A percentile compares a stretch with the other conserved stretches of the same genome.
Evolutionary conservation across 1,139 yeast species (phyloP).

Genomic region (Arxiozyma telluris): DNA sequence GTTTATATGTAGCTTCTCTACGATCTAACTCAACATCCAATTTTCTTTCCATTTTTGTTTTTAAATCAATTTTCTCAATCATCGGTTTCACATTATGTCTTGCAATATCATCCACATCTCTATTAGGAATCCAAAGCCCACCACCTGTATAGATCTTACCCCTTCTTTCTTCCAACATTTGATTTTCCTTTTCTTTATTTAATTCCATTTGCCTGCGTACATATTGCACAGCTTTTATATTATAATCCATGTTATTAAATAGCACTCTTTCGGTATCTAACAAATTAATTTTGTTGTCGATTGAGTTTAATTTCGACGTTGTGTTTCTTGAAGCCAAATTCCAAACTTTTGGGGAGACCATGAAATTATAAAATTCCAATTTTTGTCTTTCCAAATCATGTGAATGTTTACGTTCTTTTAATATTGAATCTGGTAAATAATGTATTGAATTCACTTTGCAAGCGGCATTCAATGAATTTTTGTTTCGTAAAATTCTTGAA

Average conservation of each 20-base stretch:
- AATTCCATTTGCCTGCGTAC: slow-evolving; percentile 30
- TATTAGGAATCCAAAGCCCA: slow-evolving; percentile 67
- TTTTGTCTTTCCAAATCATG: slow-evolving; percentile 3
- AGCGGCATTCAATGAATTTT: slow-evolving; percentile 7
- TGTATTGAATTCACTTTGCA: slow-evolving; percentile 3
- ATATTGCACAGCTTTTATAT: slow-evolving; percentile 59
- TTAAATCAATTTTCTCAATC: slow-evolving; percentile 42
- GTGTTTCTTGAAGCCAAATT: slow-evolving; percentile 4
- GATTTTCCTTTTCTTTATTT: slow-evolving; percentile 9
- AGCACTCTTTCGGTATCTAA: slow-evolving; percentile 13
- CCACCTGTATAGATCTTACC: slow-evolving; percentile 63
- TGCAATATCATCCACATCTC: slow-evolving; percentile 74
- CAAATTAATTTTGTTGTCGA: neutral
- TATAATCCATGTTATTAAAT: slow-evolving; percentile 32
- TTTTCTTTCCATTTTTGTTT: slow-evolving; percentile 49
- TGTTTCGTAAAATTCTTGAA: neutral
- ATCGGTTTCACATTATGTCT: slow-evolving; percentile 75
- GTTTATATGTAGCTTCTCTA: slow-evolving; percentile 2
- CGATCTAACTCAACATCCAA: slow-evolving; percentile 18
- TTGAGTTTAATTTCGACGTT: neutral
- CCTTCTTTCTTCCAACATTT: slow-evolving; percentile 10
- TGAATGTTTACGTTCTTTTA: slow-evolving; percentile 2
- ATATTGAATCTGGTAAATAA: slow-evolving; percentile 2
- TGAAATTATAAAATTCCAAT: slow-evolving; percentile 1
- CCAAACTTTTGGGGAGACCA: slow-evolving; percentile 7